Base-by-base conservation (phyloP, 73 alveolate genomes). In the Symbiodinium pilosum region DNA sequence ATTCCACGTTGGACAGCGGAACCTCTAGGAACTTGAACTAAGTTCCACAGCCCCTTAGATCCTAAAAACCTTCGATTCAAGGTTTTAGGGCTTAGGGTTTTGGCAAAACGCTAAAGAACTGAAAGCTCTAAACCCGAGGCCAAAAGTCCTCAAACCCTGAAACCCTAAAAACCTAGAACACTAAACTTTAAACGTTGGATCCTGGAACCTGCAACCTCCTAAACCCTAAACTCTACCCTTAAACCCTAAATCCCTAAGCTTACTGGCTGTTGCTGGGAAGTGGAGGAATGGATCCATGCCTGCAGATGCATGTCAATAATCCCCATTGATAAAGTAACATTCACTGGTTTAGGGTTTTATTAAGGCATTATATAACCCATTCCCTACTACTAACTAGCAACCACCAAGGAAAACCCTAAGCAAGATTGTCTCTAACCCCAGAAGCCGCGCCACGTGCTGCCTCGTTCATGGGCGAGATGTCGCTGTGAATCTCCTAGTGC, bases 401-500 rank as follows among this genome's bases (percentile, higher is more conserved):
- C 11, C 84, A 69, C 34, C 12, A 28, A 34, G 2, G n/a, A 83
- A 34, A 4, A 32, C n/a, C 89, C 38, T 83, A 39, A 14, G 39
- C 89, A 16, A 21, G 18, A 28, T 77, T n/a, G 24, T 16, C 44
- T 38, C 87, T 9, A 77, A 30, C 6, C 16, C n/a, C n/a, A n/a
- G n/a, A n/a, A 11, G 77, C 32, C 88, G 14, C 30, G 51, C 4
- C 56, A 71, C 97, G 97, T 43, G n/a, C 26, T 3, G 85, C 21
- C 41, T 34, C 85, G 28, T 36, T 36, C 85, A 71, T 71, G 85
- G 95, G 95, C 34, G 95, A 69, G 87, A 91, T 91, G 77, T 91
- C 97, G 87, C 97, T 91, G 85, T 91, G 97, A 30, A 83, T 43
- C 41, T 83, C 77, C 41, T 64, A 21, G 71, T 12, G 2, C 2